Percentiles rank a stretch among this genome's conserved stretches.
These are phyloP conservation scores for Manihot esculenta DNA, from an alignment of 441 rosid genomes.

Conservation along the genomic window DNA sequence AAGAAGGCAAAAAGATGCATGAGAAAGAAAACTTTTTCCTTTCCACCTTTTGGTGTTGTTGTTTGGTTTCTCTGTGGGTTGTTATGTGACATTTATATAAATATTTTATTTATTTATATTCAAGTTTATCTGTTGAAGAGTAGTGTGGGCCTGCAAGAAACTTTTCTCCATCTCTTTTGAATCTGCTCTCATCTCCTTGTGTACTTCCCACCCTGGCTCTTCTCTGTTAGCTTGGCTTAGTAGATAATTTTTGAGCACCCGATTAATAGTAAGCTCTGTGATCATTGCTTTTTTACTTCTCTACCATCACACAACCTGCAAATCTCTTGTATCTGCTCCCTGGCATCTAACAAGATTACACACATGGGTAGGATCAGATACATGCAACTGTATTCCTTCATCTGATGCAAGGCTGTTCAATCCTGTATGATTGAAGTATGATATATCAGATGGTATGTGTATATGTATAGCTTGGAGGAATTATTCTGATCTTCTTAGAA, in stretches of 20 bases:
- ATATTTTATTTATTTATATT: constrained; percentile 15
- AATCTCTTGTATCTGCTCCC: neutral
- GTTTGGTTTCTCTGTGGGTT: constrained; percentile 39
- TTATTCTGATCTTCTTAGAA: neutral
- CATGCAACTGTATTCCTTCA: too few species aligned
- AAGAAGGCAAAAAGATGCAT: constrained; percentile 15
- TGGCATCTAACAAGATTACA: too few species aligned
- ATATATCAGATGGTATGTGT: too few species aligned
- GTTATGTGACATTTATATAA: constrained; percentile 23
- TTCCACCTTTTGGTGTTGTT: constrained; percentile 27
- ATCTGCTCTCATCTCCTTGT: constrained; percentile 6
- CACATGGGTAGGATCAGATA: too few species aligned
- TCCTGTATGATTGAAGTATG: too few species aligned
- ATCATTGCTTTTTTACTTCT: too few species aligned
- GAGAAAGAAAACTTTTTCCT: constrained; percentile 28
- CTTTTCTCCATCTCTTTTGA: constrained; percentile 3
- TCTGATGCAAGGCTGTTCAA: too few species aligned
- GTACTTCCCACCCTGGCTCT: neutral
- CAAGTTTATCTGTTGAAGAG: constrained; percentile 32
- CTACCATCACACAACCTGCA: neutral
- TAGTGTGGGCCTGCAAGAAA: constrained; percentile 20
- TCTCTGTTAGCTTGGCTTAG: neutral
- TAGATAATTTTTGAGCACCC: neutral
- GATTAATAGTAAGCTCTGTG: neutral
- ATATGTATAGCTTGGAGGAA: too few species aligned